These are phyloP conservation scores for Penstemon davidsonii DNA, from an alignment of 257 asterid genomes.

Conservation along the genomic window DNA sequence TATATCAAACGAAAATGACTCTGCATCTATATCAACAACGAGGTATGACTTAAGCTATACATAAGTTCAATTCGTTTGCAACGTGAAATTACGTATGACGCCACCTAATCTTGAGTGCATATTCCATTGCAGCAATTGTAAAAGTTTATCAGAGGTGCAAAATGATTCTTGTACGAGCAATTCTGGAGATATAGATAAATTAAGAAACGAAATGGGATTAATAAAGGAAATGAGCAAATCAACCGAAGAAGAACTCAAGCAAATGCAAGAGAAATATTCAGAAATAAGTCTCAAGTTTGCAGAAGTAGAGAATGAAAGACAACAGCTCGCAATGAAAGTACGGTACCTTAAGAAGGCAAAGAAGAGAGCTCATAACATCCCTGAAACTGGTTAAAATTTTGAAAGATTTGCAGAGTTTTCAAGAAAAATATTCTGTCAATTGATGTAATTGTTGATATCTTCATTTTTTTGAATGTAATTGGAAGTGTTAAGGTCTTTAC, in stretches of 20 bases:
- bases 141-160: too few species aligned
- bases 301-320: conserved; percentile 97
- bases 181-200: conserved; percentile 31
- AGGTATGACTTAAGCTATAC: too few species aligned
- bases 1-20: too few species aligned
- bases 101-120: too few species aligned
- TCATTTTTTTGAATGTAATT: conserved; percentile 36
- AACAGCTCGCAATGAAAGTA: conserved; percentile 86
- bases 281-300: conserved; percentile 98
- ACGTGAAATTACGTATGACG: too few species aligned
- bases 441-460: conserved; percentile 29
- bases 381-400: conserved; percentile 17
- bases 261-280: conserved; percentile 95
- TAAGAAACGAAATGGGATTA: conserved; percentile 38
- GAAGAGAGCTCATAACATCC: conserved; percentile 36
- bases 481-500: conserved; percentile 24
- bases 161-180: neutral
- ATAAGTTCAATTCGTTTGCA: too few species aligned
- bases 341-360: conserved; percentile 74
- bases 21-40: too few species aligned
- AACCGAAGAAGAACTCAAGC: conserved; percentile 82
- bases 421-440: conserved; percentile 45
- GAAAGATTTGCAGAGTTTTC: conserved; percentile 30
- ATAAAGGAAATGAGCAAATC: conserved; percentile 58
- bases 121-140: too few species aligned